A percentile compares a stretch with the other conserved stretches of the same genome.
These are phyloP conservation scores for Ciborinia camelliae DNA, from an alignment of 2,329 filamentous ascomycete genomes.

Conservation along the genomic window DNA sequence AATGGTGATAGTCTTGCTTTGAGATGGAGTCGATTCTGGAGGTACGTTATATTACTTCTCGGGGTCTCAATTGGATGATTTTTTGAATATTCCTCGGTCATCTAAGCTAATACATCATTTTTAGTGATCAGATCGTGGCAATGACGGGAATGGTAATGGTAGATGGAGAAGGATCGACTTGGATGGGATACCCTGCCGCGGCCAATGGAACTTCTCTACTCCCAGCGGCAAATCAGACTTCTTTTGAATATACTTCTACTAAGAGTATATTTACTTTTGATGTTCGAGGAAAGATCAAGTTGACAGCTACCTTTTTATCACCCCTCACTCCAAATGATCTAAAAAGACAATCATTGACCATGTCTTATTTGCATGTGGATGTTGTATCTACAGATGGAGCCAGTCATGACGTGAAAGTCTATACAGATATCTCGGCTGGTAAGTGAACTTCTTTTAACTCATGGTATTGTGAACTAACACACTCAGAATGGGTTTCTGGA, in stretches of 20 bases:
- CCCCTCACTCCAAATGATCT: constrained; percentile 66
- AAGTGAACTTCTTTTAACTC: constrained; percentile 32
- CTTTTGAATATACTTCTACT: constrained; percentile 69
- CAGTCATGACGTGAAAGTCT: constrained; percentile 64
- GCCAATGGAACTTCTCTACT: constrained; percentile 30
- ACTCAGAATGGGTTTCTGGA: constrained; percentile 68
- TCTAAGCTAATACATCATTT: constrained; percentile 13
- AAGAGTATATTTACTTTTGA: constrained; percentile 67
- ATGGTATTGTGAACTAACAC: background rate
- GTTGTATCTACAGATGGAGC: constrained; percentile 60
- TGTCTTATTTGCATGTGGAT: constrained; percentile 66
- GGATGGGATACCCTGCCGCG: constrained; percentile 58
- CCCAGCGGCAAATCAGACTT: constrained; percentile 55
- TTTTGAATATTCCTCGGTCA: background rate
- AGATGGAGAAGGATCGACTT: constrained; percentile 57
- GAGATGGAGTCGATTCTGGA: constrained; percentile 66
- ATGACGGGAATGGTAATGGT: constrained; percentile 70
- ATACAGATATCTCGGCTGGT: constrained; percentile 70
- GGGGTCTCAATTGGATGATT: background rate
- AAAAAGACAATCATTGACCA: constrained; percentile 63
- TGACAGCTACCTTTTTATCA: constrained; percentile 69
- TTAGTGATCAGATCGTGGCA: constrained; percentile 53
- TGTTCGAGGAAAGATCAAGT: constrained; percentile 55
- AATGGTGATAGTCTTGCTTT: constrained; percentile 66
- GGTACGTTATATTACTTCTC: constrained; percentile 34